Evolutionary conservation across 1,139 yeast species (phyloP), one percentile per base, ranked within the genome.

Genomic region (Candida buenavistaensis): DNA sequence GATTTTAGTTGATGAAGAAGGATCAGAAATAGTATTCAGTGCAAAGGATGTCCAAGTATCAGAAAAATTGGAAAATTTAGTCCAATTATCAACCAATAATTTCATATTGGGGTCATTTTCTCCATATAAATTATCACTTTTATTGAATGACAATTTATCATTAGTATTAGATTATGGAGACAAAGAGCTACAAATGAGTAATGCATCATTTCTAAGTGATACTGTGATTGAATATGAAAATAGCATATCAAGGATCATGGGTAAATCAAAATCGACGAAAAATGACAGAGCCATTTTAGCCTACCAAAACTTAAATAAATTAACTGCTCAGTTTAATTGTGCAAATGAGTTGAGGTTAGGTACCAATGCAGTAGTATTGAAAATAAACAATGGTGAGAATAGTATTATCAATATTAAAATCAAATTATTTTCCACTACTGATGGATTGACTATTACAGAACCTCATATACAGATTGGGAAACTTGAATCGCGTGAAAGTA

Each of bases 81-180:
- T 21, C 2, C 48, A 44, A 14, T 45, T 64, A 14, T 39, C 33
- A 23, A 46, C 66, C 1, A 53, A 48, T 24, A 39, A 47, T 10
- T 59, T 63, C 34, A 39, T 39, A 3, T 30, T 46, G 13, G 72
- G 71, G 0, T 43, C 45, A 10, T 62, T 59, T 38, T 41, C 39
- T 10, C 59, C 63, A 1, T 34, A 44, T 2, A 46, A 48, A 24
- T 38, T 64, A 12, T 34, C 32, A 1, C 32, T 64, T 5, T 36
- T 35, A 6, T 34, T 60, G 4, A 54, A 54, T 37, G 45, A 55
- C 3, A 56, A 54, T 17, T 42, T 59, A 13, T 38, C 29, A 9
- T 45, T 55, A 25, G 39, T 26, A 3, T 29, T 34, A 11, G 43
- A 45, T 21, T 43, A 39, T 14, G 34, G 31, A 2, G 14, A 20